Evolutionary conservation across 2,329 filamentous ascomycete genomes (phyloP).

Genomic region (Ophiostoma sp.): DNA sequence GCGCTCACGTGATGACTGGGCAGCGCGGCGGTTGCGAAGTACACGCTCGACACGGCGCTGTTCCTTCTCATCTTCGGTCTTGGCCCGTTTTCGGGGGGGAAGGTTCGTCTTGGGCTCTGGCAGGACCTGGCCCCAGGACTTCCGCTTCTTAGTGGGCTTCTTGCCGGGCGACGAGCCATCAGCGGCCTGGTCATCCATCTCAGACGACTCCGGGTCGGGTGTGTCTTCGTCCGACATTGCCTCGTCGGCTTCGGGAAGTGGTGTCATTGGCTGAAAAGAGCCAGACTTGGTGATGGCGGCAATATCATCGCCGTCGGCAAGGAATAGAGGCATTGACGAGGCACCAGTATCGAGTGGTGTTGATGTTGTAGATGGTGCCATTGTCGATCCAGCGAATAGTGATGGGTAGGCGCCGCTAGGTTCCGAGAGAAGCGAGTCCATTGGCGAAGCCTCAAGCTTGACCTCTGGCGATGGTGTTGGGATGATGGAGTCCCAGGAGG

Average conservation of each 20-base stretch:
- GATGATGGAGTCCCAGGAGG: conserved; percentile 9
- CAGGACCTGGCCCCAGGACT: conserved; percentile 97
- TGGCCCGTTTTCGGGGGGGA: conserved; percentile 91
- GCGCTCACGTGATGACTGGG: conserved; percentile 91
- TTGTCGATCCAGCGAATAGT: conserved; percentile 39
- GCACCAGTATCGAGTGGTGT: neutral
- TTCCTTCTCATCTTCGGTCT: conserved; percentile 98
- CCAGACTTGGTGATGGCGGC: neutral
- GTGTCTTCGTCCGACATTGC: neutral
- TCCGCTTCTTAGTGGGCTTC: conserved; percentile 85
- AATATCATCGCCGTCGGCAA: neutral
- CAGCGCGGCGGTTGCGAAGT: conserved; percentile 89
- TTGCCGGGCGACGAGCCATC: conserved; percentile 43
- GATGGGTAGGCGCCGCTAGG: conserved; percentile 33
- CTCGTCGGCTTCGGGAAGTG: conserved; percentile 16
- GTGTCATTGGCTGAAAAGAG: conserved; percentile 9
- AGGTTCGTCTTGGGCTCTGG: conserved; percentile 95
- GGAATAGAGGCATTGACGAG: neutral
- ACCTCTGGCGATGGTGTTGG: conserved; percentile 38
- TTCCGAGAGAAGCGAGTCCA: conserved; percentile 50
- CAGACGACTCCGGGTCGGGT: neutral
- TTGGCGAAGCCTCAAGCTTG: conserved; percentile 51
- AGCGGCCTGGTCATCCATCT: conserved; percentile 20
- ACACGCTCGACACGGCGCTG: conserved; percentile 96
- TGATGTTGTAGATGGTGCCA: conserved; percentile 41